A percentile compares a stretch with the other conserved stretches of the same genome.
These are phyloP conservation scores for Lactarius indigo DNA, from an alignment of 768 basidiomycete genomes.

Conservation along the genomic window DNA sequence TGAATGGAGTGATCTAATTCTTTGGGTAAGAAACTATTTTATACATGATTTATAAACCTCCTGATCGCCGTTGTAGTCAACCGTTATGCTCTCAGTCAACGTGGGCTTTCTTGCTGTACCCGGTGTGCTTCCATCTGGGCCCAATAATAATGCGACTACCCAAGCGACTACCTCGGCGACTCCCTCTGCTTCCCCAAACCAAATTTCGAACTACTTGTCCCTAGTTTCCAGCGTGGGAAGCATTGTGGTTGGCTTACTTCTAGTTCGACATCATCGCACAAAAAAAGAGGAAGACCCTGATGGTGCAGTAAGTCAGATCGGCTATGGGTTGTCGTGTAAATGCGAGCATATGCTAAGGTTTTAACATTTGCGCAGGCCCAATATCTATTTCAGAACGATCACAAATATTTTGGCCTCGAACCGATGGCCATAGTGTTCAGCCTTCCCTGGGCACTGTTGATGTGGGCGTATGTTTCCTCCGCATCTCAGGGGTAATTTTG, in stretches of 20 bases:
- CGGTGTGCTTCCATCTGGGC: conserved; percentile 16
- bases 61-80: conserved; percentile 23
- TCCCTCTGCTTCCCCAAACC: conserved; percentile 36
- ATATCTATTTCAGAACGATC: conserved; percentile 28
- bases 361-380: conserved; percentile 11
- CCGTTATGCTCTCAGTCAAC: conserved; percentile 34
- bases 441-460: conserved; percentile 51
- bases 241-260: conserved; percentile 44
- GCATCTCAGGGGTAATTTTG: background rate
- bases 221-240: conserved; percentile 44
- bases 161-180: background rate
- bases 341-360: background rate
- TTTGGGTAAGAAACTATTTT: background rate
- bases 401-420: conserved; percentile 42
- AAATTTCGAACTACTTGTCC: conserved; percentile 49
- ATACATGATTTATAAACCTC: background rate
- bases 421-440: conserved; percentile 50
- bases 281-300: conserved; percentile 34
- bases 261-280: conserved; percentile 41
- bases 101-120: conserved; percentile 35
- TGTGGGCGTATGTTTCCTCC: conserved; percentile 49
- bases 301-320: background rate
- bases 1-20: conserved; percentile 5
- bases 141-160: too few relatives aligned
- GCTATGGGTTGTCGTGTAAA: too few relatives aligned